A percentile compares a stretch with the other conserved stretches of the same genome.
Conservation (phyloP, 352 stramenopile species). For the Globisporangium nunn region DNA sequence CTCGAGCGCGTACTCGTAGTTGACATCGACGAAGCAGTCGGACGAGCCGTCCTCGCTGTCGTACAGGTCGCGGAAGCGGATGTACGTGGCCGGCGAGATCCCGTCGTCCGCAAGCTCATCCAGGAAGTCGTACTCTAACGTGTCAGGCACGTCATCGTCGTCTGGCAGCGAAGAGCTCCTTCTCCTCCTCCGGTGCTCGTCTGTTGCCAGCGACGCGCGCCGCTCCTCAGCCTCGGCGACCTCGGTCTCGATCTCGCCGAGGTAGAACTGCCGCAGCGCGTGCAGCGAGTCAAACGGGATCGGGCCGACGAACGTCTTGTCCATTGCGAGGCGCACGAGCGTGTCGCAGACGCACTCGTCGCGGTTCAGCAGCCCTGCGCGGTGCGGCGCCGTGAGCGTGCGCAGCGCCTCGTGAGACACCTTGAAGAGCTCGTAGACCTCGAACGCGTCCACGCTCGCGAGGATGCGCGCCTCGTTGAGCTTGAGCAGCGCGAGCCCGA, state of each 20-base stretch:
- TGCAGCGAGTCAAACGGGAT: constrained; percentile 76
- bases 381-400: constrained; percentile 49
- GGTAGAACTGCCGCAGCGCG: constrained; percentile 60
- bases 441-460: constrained; percentile 62
- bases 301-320: constrained; percentile 69
- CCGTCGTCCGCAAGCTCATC: constrained; percentile 56
- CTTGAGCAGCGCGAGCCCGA: constrained; percentile 83
- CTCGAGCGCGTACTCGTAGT: constrained; percentile 38
- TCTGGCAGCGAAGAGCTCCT: background rate
- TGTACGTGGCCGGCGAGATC: constrained; percentile 38
- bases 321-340: constrained; percentile 66
- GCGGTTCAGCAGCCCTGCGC: constrained; percentile 52
- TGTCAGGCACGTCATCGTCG: constrained; percentile 21
- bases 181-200: background rate
- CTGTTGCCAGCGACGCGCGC: constrained; percentile 7
- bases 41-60: constrained; percentile 33
- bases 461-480: constrained; percentile 63
- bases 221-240: constrained; percentile 30
- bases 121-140: constrained; percentile 76
- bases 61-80: constrained; percentile 58
- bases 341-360: constrained; percentile 83
- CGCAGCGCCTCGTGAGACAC: constrained; percentile 56
- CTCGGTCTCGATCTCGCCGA: constrained; percentile 51
- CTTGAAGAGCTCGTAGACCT: constrained; percentile 84
- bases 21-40: constrained; percentile 69